phyloP scores from a whole-genome alignment of 352 stramenopile genomes.

The Thraustotheca clavata region DNA sequence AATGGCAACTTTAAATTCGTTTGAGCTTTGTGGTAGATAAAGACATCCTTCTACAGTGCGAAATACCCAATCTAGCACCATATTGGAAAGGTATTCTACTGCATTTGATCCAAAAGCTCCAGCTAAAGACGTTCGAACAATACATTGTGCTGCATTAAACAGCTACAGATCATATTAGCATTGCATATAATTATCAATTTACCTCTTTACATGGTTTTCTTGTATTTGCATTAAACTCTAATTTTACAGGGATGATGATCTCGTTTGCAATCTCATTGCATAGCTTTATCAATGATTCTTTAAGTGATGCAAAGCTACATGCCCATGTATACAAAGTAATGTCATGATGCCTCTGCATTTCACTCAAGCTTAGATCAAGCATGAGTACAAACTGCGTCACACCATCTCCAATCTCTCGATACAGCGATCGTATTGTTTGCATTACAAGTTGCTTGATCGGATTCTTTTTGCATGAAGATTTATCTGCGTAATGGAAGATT shows the following conservation, averaged over 20 bases:
- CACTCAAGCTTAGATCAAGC: conserved; percentile 28
- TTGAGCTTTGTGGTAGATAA: neutral
- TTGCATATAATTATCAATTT: neutral
- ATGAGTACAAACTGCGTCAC: conserved; percentile 52
- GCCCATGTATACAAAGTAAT: neutral
- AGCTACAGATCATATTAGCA: conserved; percentile 26
- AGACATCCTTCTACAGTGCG: neutral
- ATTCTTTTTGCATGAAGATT: neutral
- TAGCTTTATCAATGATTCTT: neutral
- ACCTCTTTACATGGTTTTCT: neutral
- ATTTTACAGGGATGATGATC: neutral
- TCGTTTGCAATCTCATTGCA: neutral
- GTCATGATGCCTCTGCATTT: neutral
- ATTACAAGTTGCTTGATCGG: conserved; percentile 40
- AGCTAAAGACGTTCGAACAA: conserved; percentile 34
- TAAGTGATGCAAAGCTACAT: neutral
- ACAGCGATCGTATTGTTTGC: conserved; percentile 37
- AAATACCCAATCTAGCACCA: conserved; percentile 56
- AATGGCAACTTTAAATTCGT: neutral
- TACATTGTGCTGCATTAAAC: conserved; percentile 14
- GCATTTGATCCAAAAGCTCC: conserved; percentile 30
- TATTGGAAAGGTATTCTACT: conserved; percentile 26
- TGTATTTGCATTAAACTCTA: neutral
- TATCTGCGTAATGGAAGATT: conserved; percentile 28
- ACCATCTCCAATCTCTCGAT: conserved; percentile 43